Evolutionary conservation across 2,329 filamentous ascomycete genomes (phyloP), one percentile per base, ranked within the genome.

Genomic region (Talaromyces funiculosus): DNA sequence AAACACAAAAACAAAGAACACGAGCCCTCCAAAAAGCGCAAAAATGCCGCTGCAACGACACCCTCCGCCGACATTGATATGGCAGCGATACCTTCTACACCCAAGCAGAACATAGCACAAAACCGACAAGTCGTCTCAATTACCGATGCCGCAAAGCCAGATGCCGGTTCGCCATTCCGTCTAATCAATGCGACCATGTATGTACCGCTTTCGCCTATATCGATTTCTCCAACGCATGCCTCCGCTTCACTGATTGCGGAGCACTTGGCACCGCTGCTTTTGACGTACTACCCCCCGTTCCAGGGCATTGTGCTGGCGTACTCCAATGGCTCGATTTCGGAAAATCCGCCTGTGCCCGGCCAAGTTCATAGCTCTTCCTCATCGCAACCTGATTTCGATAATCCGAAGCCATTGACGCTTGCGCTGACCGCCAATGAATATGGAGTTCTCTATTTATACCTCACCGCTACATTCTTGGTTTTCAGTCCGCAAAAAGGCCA

Each of bases 391-490:
- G 33, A 54, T 54, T 35, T 54, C 35, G 61, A 64, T 64, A 72
- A 73, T 57, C 69, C 73, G 3, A 69, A 74, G 66, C 71, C 72
- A n/a, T 67, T 76, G 38, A 76, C 76, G 0, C 70, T 78, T 37
- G 74, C 77, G n/a, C 68, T 67, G 37, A 73, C 76, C 2, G 73
- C 90, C 42, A 86, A 90, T 75, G 94, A 97, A 75, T 95, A 92
- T 71, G 90, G 89, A 7, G 90, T 91, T 24, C 88, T 87, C 22
- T 97, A 90, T 70, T 85, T 90, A 53, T 97, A 93, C 87, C 84
- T 96, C 22, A 96, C 91, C 0, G 91, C 89, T 1, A 91, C 95
- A 22, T 89, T 96, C 64, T 81, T 95, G 47, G 78, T 97, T 18
- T 95, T 96, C 72, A 84, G 88, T 33, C 93, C 94, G 0, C 80